Evolutionary conservation across 345 rosid genomes (phyloP), one percentile per base, ranked within the genome.

Genomic region (Sapria himalayana): DNA sequence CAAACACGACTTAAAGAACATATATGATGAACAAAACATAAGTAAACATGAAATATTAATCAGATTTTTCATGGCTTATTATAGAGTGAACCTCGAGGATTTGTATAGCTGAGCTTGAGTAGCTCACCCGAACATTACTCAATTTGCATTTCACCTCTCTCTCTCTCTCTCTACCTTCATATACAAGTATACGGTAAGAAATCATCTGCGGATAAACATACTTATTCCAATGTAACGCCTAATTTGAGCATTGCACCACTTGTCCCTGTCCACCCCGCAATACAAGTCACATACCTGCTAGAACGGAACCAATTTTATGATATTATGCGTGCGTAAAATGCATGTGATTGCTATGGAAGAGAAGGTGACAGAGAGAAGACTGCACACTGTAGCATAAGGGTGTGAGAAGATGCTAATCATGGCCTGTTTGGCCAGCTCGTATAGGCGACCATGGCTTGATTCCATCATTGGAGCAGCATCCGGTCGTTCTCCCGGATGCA

Each of bases 251-350:
- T 61, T 64, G 50, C 74, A 82, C 94, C 98, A 89, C 25, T 72
- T 74, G 19, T 82, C 93, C 9, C 59, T 51, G 29, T 76, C 85
- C 4, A 60, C 62, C 43, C 84, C 93, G 41, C 98, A 76, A 43
- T 89, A 82, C 57, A 89, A 53, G 52, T 82, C 98, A 39, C 91
- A 82, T 5, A 81, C 91, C 91, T 78, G 54, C 44, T n/a, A n/a
- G n/a, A n/a, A 60, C 29, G 46, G 2, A 37, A 13, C 36, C 24
- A n/a, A 46, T 16, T 22, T 1, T 11, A 15, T 10, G n/a, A n/a
- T n/a, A n/a, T n/a, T n/a, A n/a, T n/a, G n/a, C n/a, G n/a, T n/a
- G n/a, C n/a, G n/a, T n/a, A n/a, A n/a, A n/a, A n/a, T 46, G 21
- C 18, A 24, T 11, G 23, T 22, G 15, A 33, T 49, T 20, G 5